Evolutionary conservation across 1,284 basidiomycete species (phyloP).

Genomic region (Microbotryomycetes sp.): DNA sequence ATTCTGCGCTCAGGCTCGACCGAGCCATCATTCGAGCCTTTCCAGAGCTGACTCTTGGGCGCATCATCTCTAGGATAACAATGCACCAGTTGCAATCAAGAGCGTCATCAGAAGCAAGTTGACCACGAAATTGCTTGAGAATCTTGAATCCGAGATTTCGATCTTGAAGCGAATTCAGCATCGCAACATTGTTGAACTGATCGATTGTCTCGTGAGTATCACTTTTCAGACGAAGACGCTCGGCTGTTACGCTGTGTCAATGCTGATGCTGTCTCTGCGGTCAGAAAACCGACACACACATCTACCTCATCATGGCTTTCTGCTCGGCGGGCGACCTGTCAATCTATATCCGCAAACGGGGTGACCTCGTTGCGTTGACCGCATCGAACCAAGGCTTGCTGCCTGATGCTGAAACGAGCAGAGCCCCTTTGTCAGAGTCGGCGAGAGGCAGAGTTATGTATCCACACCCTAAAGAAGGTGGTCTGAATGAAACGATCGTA

Average conservation of each 20-base stretch:
- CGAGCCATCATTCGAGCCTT: not conserved
- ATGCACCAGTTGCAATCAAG: constrained; percentile 83
- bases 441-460: constrained; percentile 52
- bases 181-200: constrained; percentile 84
- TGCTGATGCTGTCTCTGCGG: constrained; percentile 5
- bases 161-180: constrained; percentile 93
- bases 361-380: constrained; percentile 70
- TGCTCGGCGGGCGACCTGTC: constrained; percentile 94
- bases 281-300: constrained; percentile 83
- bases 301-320: constrained; percentile 97
- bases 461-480: constrained; percentile 83
- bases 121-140: constrained; percentile 88
- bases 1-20: constrained; percentile 1
- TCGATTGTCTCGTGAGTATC: constrained; percentile 69
- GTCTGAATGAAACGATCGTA: constrained; percentile 83
- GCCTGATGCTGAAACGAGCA: constrained; percentile 20
- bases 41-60: not conserved
- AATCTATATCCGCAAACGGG: constrained; percentile 90
- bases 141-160: constrained; percentile 93
- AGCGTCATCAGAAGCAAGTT: constrained; percentile 84
- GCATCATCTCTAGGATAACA: constrained; percentile 7
- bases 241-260: constrained; percentile 1
- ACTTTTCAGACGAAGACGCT: no score
- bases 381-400: constrained; percentile 58
- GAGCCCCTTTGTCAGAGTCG: constrained; percentile 46